A percentile compares a stretch with the other conserved stretches of the same genome.
Conservation (phyloP, 306 rosid genomes). For the Rosa chinensis region DNA sequence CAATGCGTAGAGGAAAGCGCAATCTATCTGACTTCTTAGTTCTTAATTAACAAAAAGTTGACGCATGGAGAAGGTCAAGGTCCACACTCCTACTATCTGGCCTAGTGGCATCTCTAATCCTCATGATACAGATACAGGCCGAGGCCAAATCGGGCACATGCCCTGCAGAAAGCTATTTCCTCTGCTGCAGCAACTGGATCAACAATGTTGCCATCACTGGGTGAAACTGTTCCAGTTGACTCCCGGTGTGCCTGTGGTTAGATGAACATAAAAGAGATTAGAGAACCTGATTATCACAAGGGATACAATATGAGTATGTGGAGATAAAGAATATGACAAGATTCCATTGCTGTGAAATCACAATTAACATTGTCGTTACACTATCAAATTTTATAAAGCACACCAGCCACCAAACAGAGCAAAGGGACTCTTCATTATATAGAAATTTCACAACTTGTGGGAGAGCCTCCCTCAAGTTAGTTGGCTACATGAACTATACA, state of each 20-base stretch:
- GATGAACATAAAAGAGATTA: background rate
- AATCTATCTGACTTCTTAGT: constrained; percentile 8
- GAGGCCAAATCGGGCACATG: constrained; percentile 98
- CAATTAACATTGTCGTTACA: background rate
- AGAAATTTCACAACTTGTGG: background rate
- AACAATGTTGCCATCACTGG: constrained; percentile 39
- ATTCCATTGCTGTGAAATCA: background rate
- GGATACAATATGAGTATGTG: background rate
- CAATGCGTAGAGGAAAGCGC: constrained; percentile 5
- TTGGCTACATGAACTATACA: background rate
- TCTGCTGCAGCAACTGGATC: constrained; percentile 97
- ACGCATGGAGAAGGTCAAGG: background rate
- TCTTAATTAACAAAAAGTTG: constrained; percentile 14
- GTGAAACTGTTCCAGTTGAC: constrained; percentile 78
- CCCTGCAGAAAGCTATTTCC: constrained; percentile 94
- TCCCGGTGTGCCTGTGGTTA: constrained; percentile 82
- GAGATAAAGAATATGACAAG: constrained; percentile 3
- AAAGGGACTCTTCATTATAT: background rate
- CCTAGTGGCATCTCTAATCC: constrained; percentile 40
- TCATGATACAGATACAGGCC: constrained; percentile 92
- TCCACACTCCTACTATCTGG: background rate
- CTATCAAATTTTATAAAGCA: background rate
- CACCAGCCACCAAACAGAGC: background rate
- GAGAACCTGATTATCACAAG: background rate
- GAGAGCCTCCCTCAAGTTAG: background rate